phyloP scores from a whole-genome alignment of 176 grass and related monocot genomes.

The Stipa capillata region DNA sequence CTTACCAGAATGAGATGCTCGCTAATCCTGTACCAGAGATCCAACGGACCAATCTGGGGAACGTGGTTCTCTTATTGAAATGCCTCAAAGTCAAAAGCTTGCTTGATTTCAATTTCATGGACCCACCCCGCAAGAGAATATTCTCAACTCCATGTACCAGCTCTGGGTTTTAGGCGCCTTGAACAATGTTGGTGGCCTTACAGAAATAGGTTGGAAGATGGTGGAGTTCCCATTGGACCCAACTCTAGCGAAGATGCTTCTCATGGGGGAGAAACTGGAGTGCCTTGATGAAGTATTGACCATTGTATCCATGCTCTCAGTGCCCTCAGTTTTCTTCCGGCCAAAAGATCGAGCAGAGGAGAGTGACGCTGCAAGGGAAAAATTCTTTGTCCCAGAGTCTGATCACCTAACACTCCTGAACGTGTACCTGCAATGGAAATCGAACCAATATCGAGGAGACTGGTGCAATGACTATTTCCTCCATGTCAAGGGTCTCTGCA shows the following conservation, averaged over 20 bases:
- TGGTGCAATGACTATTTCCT: slow-evolving; percentile 98
- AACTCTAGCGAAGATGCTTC: slow-evolving; percentile 91
- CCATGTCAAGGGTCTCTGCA: slow-evolving; percentile 90
- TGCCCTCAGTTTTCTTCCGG: slow-evolving; percentile 95
- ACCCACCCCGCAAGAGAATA: slow-evolving; percentile 98
- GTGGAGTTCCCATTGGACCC: slow-evolving; percentile 97
- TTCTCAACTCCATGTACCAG: slow-evolving; percentile 99
- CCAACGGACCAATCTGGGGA: slow-evolving; percentile 92
- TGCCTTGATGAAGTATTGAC: slow-evolving; percentile 92
- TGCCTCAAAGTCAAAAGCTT: slow-evolving; percentile 90
- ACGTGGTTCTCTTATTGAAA: slow-evolving; percentile 93
- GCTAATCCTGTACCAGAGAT: slow-evolving; percentile 94
- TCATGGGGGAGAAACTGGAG: slow-evolving; percentile 82
- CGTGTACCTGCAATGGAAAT: slow-evolving; percentile 92
- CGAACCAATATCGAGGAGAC: slow-evolving; percentile 87
- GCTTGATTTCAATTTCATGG: slow-evolving; percentile 98
- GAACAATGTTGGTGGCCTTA: slow-evolving; percentile 88
- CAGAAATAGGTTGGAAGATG: slow-evolving; percentile 98
- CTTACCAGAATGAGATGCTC: slow-evolving; percentile 97
- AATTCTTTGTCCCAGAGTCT: slow-evolving; percentile 98
- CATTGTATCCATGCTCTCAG: slow-evolving; percentile 99
- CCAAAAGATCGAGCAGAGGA: slow-evolving; percentile 94
- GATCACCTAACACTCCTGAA: slow-evolving; percentile 93
- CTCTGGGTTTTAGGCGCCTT: slow-evolving; percentile 94
- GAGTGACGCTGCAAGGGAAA: slow-evolving; percentile 93